These are phyloP conservation scores for Diophrys sp. DNA, from an alignment of 73 alveolate species.

Conservation along the genomic window DNA sequence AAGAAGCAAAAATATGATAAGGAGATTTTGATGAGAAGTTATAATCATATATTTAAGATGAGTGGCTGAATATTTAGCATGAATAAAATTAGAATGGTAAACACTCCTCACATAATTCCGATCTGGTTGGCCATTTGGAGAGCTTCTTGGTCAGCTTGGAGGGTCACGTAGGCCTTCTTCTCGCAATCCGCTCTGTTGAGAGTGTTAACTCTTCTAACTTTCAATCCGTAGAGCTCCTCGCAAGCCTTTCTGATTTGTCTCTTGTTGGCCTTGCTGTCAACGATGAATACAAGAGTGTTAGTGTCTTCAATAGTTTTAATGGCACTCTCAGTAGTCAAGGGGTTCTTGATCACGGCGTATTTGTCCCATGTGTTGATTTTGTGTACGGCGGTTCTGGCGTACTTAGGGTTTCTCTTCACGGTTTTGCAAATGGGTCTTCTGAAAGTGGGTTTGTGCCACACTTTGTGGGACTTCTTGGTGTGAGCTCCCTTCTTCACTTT, in stretches of 20 bases:
- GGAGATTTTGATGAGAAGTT: too few relatives aligned
- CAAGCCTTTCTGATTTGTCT: constrained; percentile 77
- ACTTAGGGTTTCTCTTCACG: constrained; percentile 54
- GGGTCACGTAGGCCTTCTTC: constrained; percentile 78
- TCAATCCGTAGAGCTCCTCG: constrained; percentile 65
- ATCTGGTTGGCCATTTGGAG: constrained; percentile 73
- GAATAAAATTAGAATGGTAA: neutral
- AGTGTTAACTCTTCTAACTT: constrained; percentile 75
- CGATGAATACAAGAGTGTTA: constrained; percentile 77
- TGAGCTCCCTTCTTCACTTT: constrained; percentile 48
- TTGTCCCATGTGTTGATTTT: constrained; percentile 40
- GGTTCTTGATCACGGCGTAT: constrained; percentile 71
- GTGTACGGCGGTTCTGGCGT: constrained; percentile 11
- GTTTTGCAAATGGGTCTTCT: constrained; percentile 47
- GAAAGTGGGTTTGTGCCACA: constrained; percentile 52
- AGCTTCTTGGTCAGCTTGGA: constrained; percentile 71
- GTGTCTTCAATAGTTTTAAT: constrained; percentile 82
- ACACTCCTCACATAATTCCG: constrained; percentile 57
- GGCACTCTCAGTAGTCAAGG: constrained; percentile 79
- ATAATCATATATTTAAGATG: too few relatives aligned
- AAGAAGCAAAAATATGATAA: too few relatives aligned
- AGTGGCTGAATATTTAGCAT: neutral
- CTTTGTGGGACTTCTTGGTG: constrained; percentile 45
- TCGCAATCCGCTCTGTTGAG: constrained; percentile 72
- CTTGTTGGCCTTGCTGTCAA: constrained; percentile 72